Percentiles rank a stretch among this genome's conserved stretches.
phyloP scores from a whole-genome alignment of 495 filamentous ascomycete species.

The Aspergillus homomorphus region DNA sequence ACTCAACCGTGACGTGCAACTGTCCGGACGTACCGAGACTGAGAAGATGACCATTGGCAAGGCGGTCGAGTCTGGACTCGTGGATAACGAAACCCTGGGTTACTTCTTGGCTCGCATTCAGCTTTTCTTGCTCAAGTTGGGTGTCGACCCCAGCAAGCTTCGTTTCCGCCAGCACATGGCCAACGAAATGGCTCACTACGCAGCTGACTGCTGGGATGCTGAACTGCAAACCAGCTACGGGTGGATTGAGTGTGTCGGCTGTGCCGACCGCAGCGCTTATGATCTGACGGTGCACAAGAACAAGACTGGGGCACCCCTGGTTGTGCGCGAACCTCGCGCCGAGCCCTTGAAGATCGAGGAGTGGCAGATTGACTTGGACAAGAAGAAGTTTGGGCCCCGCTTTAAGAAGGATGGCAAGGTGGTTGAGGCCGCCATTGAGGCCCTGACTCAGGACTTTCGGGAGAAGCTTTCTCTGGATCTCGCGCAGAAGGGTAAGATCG shows the following conservation, averaged over 20 bases:
- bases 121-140: conserved; percentile 67
- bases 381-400: conserved; percentile 77
- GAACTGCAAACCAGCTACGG: conserved; percentile 75
- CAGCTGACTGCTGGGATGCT: conserved; percentile 81
- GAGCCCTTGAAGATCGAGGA: conserved; percentile 69
- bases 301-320: conserved; percentile 72
- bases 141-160: conserved; percentile 66
- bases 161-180: conserved; percentile 85
- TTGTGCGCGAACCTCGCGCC: conserved; percentile 64
- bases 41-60: conserved; percentile 63
- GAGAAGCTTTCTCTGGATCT: conserved; percentile 68
- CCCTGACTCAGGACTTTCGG: conserved; percentile 63
- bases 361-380: conserved; percentile 72
- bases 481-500: conserved; percentile 61
- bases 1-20: conserved; percentile 68
- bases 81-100: conserved; percentile 84
- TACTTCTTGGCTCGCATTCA: conserved; percentile 82
- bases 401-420: conserved; percentile 79
- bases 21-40: conserved; percentile 61
- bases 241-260: conserved; percentile 86
- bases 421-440: conserved; percentile 66
- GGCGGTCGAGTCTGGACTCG: conserved; percentile 63
- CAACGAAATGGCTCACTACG: conserved; percentile 83
- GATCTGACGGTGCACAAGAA: conserved; percentile 77
- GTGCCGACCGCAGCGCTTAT: conserved; percentile 78